Conservation (phyloP, 495 filamentous ascomycete species). For the Sporormia fimetaria region DNA sequence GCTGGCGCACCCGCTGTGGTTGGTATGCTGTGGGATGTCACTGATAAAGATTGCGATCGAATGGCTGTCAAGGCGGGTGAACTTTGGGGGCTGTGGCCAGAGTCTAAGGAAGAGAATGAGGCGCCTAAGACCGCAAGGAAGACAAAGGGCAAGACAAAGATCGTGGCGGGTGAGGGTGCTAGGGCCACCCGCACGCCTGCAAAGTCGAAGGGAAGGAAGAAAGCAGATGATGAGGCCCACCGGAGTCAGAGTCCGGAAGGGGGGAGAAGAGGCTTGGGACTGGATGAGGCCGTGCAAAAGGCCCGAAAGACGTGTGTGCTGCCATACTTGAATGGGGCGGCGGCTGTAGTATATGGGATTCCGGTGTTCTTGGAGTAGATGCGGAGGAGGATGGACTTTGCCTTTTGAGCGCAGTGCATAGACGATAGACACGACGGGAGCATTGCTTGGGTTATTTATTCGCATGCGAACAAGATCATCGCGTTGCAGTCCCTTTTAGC, state of each 20-base stretch:
- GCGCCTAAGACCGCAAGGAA: constrained; percentile 25
- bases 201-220: constrained; percentile 3
- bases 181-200: constrained; percentile 1
- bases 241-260: constrained; percentile 8
- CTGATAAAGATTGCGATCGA: constrained; percentile 89
- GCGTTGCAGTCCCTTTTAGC: too few relatives aligned
- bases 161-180: constrained; percentile 13
- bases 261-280: constrained; percentile 29
- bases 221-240: constrained; percentile 21
- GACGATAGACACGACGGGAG: not conserved
- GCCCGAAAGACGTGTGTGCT: constrained; percentile 67
- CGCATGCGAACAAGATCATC: too few relatives aligned
- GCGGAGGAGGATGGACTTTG: not conserved
- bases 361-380: constrained; percentile 60
- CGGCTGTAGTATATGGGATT: constrained; percentile 87
- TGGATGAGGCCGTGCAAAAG: constrained; percentile 70
- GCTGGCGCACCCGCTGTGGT: constrained; percentile 64
- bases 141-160: constrained; percentile 28
- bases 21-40: constrained; percentile 93
- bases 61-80: constrained; percentile 67
- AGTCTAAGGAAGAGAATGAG: constrained; percentile 17
- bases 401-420: not conserved
- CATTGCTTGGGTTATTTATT: too few relatives aligned
- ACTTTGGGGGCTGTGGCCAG: constrained; percentile 61
- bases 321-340: constrained; percentile 83